Evolutionary conservation across 345 rosid genomes (phyloP).

Genomic region (Gossypium rotundifolium): DNA sequence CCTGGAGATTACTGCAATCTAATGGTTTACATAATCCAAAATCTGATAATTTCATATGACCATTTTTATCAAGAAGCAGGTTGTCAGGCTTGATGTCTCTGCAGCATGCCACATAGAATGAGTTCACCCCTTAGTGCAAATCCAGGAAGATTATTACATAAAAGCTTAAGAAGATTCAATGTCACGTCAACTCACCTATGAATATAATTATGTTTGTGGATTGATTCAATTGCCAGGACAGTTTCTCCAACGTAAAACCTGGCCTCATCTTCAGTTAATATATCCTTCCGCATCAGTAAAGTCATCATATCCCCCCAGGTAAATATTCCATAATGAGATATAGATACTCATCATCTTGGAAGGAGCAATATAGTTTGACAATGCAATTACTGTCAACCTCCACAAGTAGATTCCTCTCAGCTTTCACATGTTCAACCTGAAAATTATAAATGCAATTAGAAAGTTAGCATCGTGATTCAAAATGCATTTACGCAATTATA

Average conservation of each 20-base stretch:
- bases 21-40: slow-evolving; percentile 96
- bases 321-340: slow-evolving; percentile 96
- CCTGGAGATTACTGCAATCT: slow-evolving; percentile 93
- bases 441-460: slow-evolving; percentile 17
- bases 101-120: slow-evolving; percentile 22
- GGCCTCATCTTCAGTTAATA: slow-evolving; percentile 92
- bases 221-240: slow-evolving; percentile 91
- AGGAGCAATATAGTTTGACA: slow-evolving; percentile 90
- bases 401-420: slow-evolving; percentile 95
- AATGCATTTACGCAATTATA: not conserved
- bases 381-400: slow-evolving; percentile 98
- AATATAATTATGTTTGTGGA: slow-evolving; percentile 93
- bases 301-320: slow-evolving; percentile 99
- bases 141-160: not conserved
- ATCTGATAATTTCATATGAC: slow-evolving; percentile 95
- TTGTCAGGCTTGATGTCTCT: slow-evolving; percentile 99
- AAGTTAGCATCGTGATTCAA: slow-evolving; percentile 10
- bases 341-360: slow-evolving; percentile 89
- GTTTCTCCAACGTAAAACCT: slow-evolving; percentile 95
- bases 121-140: not conserved
- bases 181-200: slow-evolving; percentile 54
- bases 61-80: slow-evolving; percentile 85
- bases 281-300: slow-evolving; percentile 90
- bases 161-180: not conserved
- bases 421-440: slow-evolving; percentile 98